Evolutionary conservation across 2,329 filamentous ascomycete genomes (phyloP), one percentile per base, ranked within the genome.

Genomic region (Drechslera avenae): DNA sequence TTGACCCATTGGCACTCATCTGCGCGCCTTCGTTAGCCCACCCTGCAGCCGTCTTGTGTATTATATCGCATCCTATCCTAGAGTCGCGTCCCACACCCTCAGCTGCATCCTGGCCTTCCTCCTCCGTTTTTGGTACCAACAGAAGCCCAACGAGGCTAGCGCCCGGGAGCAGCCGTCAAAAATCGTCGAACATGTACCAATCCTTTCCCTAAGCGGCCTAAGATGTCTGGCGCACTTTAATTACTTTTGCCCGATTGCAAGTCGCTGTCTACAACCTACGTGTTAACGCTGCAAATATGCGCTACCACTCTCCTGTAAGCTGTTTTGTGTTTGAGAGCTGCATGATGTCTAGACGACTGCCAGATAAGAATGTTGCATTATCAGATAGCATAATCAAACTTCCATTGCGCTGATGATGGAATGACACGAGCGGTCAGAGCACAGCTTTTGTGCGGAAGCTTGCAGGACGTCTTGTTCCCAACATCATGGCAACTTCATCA

Each of bases 81-180:
- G 19, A 10, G 13, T 36, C 28, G 16, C 33, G 43, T 41, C 19
- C 21, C 31, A 13, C 32, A 5, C n/a, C 31, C 21, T 21, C 34
- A 33, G 16, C 32, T 23, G n/a, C 14, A 18, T 46, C 37, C 17
- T 46, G 16, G 18, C 40, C 17, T 14, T 34, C 14, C 23, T 21
- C 35, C 46, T 31, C 39, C 23, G 31, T 37, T 18, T 37, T 7
- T 18, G 17, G 2, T 12, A 28, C 7, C 9, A 28, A 30, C 32
- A 14, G 31, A 14, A 14, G 10, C 23, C 36, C 31, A 44, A 56
- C 44, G 39, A 19, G 54, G 56, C 42, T 65, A 65, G 57, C 31
- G 40, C 36, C 23, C 63, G 63, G 63, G 63, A 64, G 59, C 46
- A 57, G 32, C 63, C 63, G 62, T 56, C 50, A 56, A 52, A 50